These are phyloP conservation scores for Xylaria polymorpha DNA, from an alignment of 2,329 filamentous ascomycete genomes.

Conservation along the genomic window DNA sequence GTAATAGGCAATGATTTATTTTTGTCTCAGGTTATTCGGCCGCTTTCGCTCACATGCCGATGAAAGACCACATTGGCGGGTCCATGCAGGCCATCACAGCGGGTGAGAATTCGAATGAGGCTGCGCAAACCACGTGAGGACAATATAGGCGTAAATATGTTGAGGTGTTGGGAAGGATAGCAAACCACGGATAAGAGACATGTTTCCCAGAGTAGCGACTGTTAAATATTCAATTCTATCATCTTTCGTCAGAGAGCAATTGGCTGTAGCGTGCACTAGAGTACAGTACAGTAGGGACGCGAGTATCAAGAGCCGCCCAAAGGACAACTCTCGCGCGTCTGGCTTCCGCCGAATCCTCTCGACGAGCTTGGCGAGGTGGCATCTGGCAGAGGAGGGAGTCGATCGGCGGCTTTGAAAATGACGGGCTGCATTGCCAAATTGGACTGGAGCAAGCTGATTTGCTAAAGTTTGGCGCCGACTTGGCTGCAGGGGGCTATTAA, in stretches of 20 bases:
- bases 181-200: constrained; percentile 8
- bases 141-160: not conserved
- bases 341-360: constrained; percentile 25
- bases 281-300: constrained; percentile 4
- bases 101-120: constrained; percentile 19
- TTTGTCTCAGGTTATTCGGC: constrained; percentile 32
- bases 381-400: constrained; percentile 23
- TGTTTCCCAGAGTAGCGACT: not conserved
- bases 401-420: constrained; percentile 35
- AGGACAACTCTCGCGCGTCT: constrained; percentile 36
- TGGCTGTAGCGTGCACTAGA: constrained; percentile 6
- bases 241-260: not conserved
- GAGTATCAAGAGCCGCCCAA: constrained; percentile 35
- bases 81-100: constrained; percentile 24
- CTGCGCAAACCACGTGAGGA: constrained; percentile 23
- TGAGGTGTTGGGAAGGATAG: constrained; percentile 3
- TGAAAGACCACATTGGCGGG: constrained; percentile 24
- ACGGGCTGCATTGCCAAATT: constrained; percentile 38
- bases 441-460: constrained; percentile 36
- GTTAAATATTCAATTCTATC: not conserved
- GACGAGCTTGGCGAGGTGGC: constrained; percentile 24
- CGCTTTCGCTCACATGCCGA: constrained; percentile 27
- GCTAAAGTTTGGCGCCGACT: constrained; percentile 41
- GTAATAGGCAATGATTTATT: constrained; percentile 32
- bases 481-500: constrained; percentile 45